These are phyloP conservation scores for Irpex sp. DNA, from an alignment of 1,284 basidiomycete genomes.

Conservation along the genomic window DNA sequence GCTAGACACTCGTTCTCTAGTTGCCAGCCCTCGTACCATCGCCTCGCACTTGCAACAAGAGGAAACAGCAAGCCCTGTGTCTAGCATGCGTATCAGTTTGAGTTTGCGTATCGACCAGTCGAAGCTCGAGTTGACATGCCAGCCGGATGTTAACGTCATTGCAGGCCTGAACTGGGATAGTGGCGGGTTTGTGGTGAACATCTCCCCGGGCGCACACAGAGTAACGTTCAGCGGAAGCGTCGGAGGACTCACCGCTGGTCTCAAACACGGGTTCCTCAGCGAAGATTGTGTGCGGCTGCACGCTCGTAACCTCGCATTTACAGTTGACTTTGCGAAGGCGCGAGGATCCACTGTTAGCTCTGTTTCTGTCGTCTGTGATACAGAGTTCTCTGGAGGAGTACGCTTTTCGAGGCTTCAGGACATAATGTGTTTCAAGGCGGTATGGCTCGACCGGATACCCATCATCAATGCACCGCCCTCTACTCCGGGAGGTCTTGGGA, in stretches of 20 bases:
- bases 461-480: slow-evolving; percentile 40
- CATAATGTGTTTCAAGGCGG: slow-evolving; percentile 83
- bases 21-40: neutral
- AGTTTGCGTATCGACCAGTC: slow-evolving; percentile 88
- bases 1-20: slow-evolving; percentile 18
- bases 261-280: slow-evolving; percentile 78
- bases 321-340: slow-evolving; percentile 56
- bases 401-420: slow-evolving; percentile 81
- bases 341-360: slow-evolving; percentile 40
- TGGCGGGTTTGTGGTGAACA: slow-evolving; percentile 79
- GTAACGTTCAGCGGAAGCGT: slow-evolving; percentile 75
- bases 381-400: slow-evolving; percentile 67
- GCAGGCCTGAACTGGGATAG: slow-evolving; percentile 87
- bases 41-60: slow-evolving; percentile 2
- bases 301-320: slow-evolving; percentile 71
- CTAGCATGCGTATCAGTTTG: slow-evolving; percentile 68
- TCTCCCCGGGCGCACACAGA: slow-evolving; percentile 64
- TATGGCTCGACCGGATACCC: slow-evolving; percentile 84
- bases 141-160: slow-evolving; percentile 84
- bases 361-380: slow-evolving; percentile 68
- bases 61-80: slow-evolving; percentile 19
- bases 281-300: slow-evolving; percentile 74
- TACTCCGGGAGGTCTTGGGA: slow-evolving; percentile 13
- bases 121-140: slow-evolving; percentile 77
- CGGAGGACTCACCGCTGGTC: slow-evolving; percentile 69